A percentile compares a stretch with the other conserved stretches of the same genome.
Conservation (phyloP, 805 yeast species). For the Myxozyma lipomycoides region DNA sequence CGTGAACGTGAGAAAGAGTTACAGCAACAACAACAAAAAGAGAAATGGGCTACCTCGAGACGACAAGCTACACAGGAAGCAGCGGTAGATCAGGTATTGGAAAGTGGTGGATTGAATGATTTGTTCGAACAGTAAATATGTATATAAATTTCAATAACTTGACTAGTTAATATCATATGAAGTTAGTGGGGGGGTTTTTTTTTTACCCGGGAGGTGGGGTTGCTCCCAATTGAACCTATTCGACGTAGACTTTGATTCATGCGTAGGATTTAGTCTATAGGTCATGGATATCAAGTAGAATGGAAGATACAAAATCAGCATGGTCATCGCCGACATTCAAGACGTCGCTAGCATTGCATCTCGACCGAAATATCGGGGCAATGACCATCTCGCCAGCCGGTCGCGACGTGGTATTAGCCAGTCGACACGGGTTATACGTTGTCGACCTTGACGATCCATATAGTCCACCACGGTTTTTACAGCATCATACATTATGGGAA, state of each 20-base stretch:
- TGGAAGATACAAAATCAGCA: too few relatives aligned
- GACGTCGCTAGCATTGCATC: conserved; percentile 73
- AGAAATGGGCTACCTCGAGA: conserved; percentile 19
- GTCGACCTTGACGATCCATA: conserved; percentile 96
- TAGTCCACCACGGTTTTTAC: conserved; percentile 90
- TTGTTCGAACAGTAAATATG: conserved; percentile 6
- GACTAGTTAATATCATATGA: too few relatives aligned
- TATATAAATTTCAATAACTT: neutral
- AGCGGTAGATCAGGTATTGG: conserved; percentile 23
- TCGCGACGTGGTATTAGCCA: conserved; percentile 89
- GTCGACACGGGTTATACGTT: conserved; percentile 71
- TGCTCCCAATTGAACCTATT: too few relatives aligned
- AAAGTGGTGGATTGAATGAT: conserved; percentile 17
- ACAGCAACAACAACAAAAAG: conserved; percentile 2
- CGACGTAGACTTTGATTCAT: too few relatives aligned
- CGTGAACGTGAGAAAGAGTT: conserved; percentile 6
- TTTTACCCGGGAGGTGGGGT: too few relatives aligned
- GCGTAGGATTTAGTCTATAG: too few relatives aligned
- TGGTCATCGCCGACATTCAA: conserved; percentile 48
- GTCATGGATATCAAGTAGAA: too few relatives aligned
- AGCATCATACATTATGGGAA: conserved; percentile 92
- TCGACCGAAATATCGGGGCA: conserved; percentile 89
- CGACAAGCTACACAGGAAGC: conserved; percentile 17
- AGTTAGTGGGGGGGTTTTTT: too few relatives aligned
- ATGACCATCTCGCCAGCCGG: conserved; percentile 56